These are phyloP conservation scores for Blastocladiella emersonii DNA, from an alignment of 371 early-diverging fungal genomes.

Conservation along the genomic window DNA sequence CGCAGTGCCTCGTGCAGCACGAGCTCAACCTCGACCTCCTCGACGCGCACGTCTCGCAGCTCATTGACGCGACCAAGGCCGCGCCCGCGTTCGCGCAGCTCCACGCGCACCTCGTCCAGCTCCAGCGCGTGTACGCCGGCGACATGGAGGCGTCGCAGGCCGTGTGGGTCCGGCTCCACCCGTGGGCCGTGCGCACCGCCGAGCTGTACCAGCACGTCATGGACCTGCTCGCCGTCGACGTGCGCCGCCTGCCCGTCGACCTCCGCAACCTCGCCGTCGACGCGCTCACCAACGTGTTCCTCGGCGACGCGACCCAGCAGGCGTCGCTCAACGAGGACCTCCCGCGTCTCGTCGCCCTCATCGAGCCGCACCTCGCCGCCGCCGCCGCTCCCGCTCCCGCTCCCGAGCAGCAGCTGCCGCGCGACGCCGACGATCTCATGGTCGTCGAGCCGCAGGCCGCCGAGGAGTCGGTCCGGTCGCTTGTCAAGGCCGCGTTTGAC, in stretches of 20 bases:
- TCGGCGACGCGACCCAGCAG: conserved; percentile 2
- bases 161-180: background rate
- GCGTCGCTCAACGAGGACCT: background rate
- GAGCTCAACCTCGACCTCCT: background rate
- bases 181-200: conserved; percentile 1
- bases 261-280: background rate
- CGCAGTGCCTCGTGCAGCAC: background rate
- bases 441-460: background rate
- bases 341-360: background rate
- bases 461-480: background rate
- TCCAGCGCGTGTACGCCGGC: conserved; percentile 1
- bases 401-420: no score
- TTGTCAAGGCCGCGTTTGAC: background rate
- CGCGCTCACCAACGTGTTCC: background rate
- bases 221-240: background rate
- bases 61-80: background rate
- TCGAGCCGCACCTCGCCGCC: background rate
- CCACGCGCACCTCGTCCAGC: background rate
- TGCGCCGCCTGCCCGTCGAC: background rate
- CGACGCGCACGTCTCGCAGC: conserved; percentile 4
- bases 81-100: background rate
- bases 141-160: conserved; percentile 4
- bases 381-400: background rate
- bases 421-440: background rate
- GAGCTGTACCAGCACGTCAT: background rate